Evolutionary conservation across 345 rosid genomes (phyloP).

Genomic region (Rhodamnia argentea): DNA sequence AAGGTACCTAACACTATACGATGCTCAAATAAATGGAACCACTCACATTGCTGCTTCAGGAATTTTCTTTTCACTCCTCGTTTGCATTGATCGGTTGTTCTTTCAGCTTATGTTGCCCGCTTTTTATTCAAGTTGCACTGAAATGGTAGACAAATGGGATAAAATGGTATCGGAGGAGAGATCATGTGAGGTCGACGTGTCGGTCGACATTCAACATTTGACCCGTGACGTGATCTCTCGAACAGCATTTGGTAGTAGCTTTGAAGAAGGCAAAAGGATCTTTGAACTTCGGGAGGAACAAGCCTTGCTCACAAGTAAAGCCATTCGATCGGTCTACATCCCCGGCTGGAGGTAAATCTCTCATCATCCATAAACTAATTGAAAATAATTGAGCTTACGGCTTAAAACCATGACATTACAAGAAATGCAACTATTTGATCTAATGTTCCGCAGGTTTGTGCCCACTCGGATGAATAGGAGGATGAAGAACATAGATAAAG

Average conservation of each 20-base stretch:
- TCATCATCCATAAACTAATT: not conserved
- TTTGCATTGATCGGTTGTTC: too few relatives aligned
- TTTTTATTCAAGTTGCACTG: too few relatives aligned
- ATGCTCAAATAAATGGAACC: not conserved
- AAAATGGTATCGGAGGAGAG: not conserved
- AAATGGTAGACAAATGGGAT: conserved; percentile 23
- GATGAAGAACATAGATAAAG: conserved; percentile 14
- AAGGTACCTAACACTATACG: conserved; percentile 17
- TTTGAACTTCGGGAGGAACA: conserved; percentile 40
- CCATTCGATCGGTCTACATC: conserved; percentile 16
- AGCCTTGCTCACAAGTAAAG: conserved; percentile 13
- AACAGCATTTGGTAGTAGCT: conserved; percentile 61
- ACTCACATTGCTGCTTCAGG: too few relatives aligned
- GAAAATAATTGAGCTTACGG: not conserved
- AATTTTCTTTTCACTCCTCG: too few relatives aligned
- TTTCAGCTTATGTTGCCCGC: too few relatives aligned
- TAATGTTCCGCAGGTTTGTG: conserved; percentile 8
- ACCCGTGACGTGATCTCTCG: conserved; percentile 26
- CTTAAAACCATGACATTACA: too few relatives aligned
- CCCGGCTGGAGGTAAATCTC: conserved; percentile 50
- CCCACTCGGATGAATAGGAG: conserved; percentile 19
- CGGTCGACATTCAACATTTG: conserved; percentile 6
- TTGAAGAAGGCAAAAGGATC: conserved; percentile 54
- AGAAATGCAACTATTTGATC: too few relatives aligned
- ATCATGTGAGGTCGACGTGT: conserved; percentile 3